Conservation (phyloP, 148 eudicot species). For the Amaranthus hypochondriacus region DNA sequence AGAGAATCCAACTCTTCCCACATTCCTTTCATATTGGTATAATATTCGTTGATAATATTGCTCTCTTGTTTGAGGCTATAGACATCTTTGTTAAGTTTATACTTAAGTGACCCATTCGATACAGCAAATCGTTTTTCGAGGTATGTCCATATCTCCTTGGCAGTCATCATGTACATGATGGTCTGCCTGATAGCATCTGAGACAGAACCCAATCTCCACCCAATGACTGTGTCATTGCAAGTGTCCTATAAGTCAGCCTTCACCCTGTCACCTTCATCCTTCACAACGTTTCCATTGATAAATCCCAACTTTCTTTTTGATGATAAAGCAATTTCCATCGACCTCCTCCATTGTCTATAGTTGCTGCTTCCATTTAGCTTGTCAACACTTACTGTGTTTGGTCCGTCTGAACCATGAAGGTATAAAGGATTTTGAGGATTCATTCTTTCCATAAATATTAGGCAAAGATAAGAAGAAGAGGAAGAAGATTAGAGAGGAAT, state of each 20-base stretch:
- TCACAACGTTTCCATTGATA: not conserved
- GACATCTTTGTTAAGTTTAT: not conserved
- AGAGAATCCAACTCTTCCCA: too few species aligned
- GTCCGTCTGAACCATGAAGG: not conserved
- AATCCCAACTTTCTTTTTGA: slow-evolving; percentile 3
- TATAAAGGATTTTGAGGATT: too few species aligned
- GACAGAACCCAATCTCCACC: not conserved
- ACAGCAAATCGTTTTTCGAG: not conserved
- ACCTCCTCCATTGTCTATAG: not conserved
- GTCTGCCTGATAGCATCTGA: not conserved
- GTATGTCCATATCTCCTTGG: not conserved
- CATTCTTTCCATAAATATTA: too few species aligned
- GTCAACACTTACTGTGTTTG: not conserved
- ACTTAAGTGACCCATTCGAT: not conserved
- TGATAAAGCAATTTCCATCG: not conserved
- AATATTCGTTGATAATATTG: not conserved
- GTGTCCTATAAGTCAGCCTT: not conserved
- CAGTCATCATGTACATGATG: not conserved
- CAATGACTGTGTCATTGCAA: not conserved
- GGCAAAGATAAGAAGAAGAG: too few species aligned
- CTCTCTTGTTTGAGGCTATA: not conserved
- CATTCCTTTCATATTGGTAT: not conserved
- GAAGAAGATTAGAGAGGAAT: too few species aligned
- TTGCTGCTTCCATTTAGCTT: not conserved
- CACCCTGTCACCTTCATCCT: not conserved